A percentile compares a stretch with the other conserved stretches of the same genome.
These are phyloP conservation scores for Mentha longifolia DNA, from an alignment of 257 asterid genomes.

Conservation along the genomic window DNA sequence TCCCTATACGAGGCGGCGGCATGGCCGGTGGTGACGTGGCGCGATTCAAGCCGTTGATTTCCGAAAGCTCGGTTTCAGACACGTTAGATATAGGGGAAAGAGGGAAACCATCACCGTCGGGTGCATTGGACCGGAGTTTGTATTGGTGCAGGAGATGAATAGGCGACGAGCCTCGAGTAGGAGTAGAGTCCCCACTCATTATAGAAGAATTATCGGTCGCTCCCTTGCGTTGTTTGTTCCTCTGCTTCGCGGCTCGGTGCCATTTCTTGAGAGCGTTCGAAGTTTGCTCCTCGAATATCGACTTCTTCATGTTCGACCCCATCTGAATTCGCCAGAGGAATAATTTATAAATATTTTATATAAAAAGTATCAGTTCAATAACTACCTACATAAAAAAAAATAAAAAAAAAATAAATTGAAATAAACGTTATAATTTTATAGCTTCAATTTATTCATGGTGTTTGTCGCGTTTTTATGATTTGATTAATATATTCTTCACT, in stretches of 20 bases:
- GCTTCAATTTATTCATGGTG: too few relatives aligned
- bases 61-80: slow-evolving; percentile 54
- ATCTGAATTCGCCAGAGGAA: slow-evolving; percentile 35
- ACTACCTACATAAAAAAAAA: too few relatives aligned
- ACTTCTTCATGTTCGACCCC: slow-evolving; percentile 71
- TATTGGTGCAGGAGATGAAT: slow-evolving; percentile 58
- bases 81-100: slow-evolving; percentile 41
- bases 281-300: slow-evolving; percentile 72
- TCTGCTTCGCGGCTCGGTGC: slow-evolving; percentile 59
- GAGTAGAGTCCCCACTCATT: slow-evolving; percentile 44
- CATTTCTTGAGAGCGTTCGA: slow-evolving; percentile 66
- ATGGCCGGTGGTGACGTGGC: background rate
- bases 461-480: too few relatives aligned
- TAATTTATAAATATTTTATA: too few relatives aligned
- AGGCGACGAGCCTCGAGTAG: slow-evolving; percentile 47
- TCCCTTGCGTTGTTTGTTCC: slow-evolving; percentile 45
- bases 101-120: slow-evolving; percentile 34
- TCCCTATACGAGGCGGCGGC: background rate
- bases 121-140: slow-evolving; percentile 39
- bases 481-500: too few relatives aligned
- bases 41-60: slow-evolving; percentile 37
- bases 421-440: too few relatives aligned
- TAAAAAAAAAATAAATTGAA: background rate
- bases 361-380: too few relatives aligned
- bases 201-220: slow-evolving; percentile 20